phyloP scores from a whole-genome alignment of 805 yeast genomes.

The Candida tallmaniae region DNA sequence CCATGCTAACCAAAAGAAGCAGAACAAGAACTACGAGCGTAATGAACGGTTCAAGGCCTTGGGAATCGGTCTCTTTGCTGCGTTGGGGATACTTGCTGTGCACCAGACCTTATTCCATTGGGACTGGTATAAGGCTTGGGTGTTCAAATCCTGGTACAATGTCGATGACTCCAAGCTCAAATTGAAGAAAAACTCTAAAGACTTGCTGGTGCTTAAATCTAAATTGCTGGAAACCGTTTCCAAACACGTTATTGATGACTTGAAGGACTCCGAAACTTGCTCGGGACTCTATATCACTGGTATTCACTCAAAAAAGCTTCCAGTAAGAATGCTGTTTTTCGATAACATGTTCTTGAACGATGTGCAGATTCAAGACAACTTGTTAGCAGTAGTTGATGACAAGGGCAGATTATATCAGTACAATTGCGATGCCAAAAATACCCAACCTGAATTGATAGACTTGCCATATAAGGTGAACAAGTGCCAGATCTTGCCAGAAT shows the following conservation, averaged over 20 bases:
- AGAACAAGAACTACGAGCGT: slow-evolving; percentile 31
- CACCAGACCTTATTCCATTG: slow-evolving; percentile 43
- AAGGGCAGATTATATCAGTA: slow-evolving; percentile 75
- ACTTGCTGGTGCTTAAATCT: slow-evolving; percentile 20
- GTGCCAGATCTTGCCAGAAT: slow-evolving; percentile 48
- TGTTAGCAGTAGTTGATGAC: slow-evolving; percentile 56
- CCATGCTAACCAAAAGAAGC: slow-evolving; percentile 21
- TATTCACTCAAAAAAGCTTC: slow-evolving; percentile 39
- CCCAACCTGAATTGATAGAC: slow-evolving; percentile 18
- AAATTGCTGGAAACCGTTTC: slow-evolving; percentile 22
- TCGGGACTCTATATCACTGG: slow-evolving; percentile 38
- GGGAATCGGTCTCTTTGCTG: slow-evolving; percentile 35
- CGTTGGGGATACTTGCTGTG: slow-evolving; percentile 36
- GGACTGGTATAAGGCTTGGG: slow-evolving; percentile 30
- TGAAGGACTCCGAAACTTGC: slow-evolving; percentile 19
- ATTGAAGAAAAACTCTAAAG: slow-evolving; percentile 22
- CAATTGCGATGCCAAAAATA: slow-evolving; percentile 19
- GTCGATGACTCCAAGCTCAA: slow-evolving; percentile 22
- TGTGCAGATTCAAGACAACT: slow-evolving; percentile 46
- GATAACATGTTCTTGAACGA: slow-evolving; percentile 56
- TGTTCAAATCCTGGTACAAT: slow-evolving; percentile 29
- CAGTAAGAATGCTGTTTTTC: slow-evolving; percentile 59
- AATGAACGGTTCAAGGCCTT: slow-evolving; percentile 43
- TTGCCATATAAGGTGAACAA: slow-evolving; percentile 25
- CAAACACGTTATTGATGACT: slow-evolving; percentile 13